Evolutionary conservation across 1,284 basidiomycete genomes (phyloP), one percentile per base, ranked within the genome.

Genomic region (Puccinia coronata): DNA sequence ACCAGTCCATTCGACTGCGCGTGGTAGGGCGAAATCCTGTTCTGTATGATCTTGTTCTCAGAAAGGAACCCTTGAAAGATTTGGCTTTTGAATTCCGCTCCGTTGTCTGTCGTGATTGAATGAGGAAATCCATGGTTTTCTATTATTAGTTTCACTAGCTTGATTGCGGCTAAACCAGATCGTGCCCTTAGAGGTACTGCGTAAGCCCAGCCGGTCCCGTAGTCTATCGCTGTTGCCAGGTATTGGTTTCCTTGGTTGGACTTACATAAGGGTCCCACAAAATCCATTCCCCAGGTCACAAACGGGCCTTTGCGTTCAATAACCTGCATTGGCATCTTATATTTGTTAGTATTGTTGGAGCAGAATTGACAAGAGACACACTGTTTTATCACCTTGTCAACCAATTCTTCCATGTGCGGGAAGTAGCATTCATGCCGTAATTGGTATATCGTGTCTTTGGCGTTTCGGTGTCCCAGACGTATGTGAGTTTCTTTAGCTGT

Each of bases 181-280:
- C 23, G n/a, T 1, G 47, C 8, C 5, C n/a, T 20, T 23, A 74
- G 28, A 0, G 72, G 25, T 57, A 55, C 41, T 4, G 72, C 72
- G 31, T 74, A 74, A 4, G 72, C 72, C 47, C 72, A 74, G 3
- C 72, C 72, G 31, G 72, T 74, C 6, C 72, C 51, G 28, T 74
- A 74, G 23, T 74, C 72, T 31, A 74, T 74, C 18, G 72, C 34
- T 0, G 72, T 74, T 1, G 59, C 36, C 12, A 74, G 1, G 36
- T 74, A 59, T 74, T 74, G 47, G n/a, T 74, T 74, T 18, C 36
- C 36, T 12, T 23, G 6, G 14, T 16, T n/a, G 16, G 72, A 49
- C 55, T 18, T 74, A 8, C 9, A 12, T 8, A 74, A 43, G 1
- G 72, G 72, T 9, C 47, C 72, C 36, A 74, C 72, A 39, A 74